phyloP scores from a whole-genome alignment of 768 basidiomycete genomes.

The Suillus ampliporus region DNA sequence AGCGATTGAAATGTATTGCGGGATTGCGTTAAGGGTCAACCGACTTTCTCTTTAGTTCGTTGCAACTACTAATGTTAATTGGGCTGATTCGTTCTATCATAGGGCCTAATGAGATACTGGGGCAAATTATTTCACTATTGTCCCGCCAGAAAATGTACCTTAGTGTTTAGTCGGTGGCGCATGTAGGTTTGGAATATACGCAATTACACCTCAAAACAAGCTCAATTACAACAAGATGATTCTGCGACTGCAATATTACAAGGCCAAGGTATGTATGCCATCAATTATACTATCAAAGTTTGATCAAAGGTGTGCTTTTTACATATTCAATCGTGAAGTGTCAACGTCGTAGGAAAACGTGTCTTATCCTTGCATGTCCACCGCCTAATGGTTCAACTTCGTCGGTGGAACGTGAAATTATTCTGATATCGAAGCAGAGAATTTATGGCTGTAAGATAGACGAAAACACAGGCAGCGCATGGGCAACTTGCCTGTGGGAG shows the following conservation, averaged over 20 bases:
- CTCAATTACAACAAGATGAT: no score
- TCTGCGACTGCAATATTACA: not conserved
- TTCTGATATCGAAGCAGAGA: not conserved
- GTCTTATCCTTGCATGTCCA: not conserved
- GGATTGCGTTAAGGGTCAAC: not conserved
- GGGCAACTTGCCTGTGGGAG: not conserved
- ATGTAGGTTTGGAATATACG: not conserved
- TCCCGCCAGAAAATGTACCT: not conserved
- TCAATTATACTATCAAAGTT: no score
- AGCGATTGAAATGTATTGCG: slow-evolving; percentile 13
- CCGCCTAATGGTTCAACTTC: no score
- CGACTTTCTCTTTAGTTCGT: not conserved
- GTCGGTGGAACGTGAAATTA: not conserved
- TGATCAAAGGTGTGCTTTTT: not conserved
- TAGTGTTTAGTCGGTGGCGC: not conserved
- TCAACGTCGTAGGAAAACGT: not conserved
- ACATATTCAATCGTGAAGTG: not conserved
- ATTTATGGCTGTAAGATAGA: not conserved
- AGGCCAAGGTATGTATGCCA: not conserved
- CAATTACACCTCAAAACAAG: no score
- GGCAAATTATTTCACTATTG: not conserved
- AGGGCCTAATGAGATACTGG: not conserved
- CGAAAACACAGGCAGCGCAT: no score
- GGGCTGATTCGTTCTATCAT: not conserved
- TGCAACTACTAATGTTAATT: not conserved